Evolutionary conservation across 805 yeast species (phyloP).

Genomic region (Metschnikowia noctiluminum): DNA sequence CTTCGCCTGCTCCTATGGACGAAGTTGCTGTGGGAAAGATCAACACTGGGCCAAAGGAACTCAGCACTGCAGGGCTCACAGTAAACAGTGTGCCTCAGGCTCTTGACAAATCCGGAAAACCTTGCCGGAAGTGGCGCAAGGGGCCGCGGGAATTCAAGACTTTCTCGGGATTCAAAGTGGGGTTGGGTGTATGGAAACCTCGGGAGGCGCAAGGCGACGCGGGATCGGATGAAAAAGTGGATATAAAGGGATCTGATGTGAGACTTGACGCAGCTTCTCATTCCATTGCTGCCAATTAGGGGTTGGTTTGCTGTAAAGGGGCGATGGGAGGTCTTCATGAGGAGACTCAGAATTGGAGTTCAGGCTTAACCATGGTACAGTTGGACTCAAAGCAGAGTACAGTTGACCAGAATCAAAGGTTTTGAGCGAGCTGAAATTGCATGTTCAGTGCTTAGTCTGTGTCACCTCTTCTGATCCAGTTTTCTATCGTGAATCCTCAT

Average conservation of each 20-base stretch:
- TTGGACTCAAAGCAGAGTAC: too few relatives aligned
- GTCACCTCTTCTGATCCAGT: too few relatives aligned
- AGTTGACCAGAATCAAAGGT: too few relatives aligned
- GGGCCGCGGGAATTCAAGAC: constrained; percentile 37
- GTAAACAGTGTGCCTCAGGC: constrained; percentile 31
- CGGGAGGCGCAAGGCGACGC: neutral
- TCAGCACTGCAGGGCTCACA: constrained; percentile 40
- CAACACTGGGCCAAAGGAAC: constrained; percentile 39
- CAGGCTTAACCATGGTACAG: too few relatives aligned
- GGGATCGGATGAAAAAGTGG: neutral
- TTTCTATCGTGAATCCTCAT: too few relatives aligned
- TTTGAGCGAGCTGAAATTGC: too few relatives aligned
- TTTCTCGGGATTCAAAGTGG: constrained; percentile 41
- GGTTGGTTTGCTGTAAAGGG: too few relatives aligned
- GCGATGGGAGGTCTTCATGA: too few relatives aligned
- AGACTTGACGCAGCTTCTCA: too few relatives aligned
- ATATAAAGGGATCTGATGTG: neutral
- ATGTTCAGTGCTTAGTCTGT: too few relatives aligned
- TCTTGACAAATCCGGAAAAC: constrained; percentile 36
- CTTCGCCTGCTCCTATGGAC: constrained; percentile 25
- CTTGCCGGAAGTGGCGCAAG: constrained; percentile 34
- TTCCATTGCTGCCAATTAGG: too few relatives aligned
- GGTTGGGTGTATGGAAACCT: constrained; percentile 18
- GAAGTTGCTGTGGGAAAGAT: constrained; percentile 22
- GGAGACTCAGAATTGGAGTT: too few relatives aligned